Evolutionary conservation across 441 rosid genomes (phyloP), one percentile per base, ranked within the genome.

Genomic region (Croton laevigatus): DNA sequence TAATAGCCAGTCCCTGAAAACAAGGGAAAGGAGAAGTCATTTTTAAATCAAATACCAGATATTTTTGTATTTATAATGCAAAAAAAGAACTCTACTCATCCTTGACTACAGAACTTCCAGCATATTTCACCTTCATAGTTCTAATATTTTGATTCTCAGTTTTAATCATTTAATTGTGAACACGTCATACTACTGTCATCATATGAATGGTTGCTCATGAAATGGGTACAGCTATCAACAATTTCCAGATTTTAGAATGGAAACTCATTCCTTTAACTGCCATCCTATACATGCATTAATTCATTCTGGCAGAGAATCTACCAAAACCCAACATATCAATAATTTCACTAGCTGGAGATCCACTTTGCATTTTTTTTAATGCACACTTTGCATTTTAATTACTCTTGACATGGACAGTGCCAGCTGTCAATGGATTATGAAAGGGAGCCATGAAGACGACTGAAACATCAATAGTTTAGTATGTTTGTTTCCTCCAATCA

Each of bases 1-100:
- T 94, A 66, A 94, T 52, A 68, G 97, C 99, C 53, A 91, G 84
- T 70, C 97, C 97, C 97, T 91, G 88, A 72, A 80, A 71, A 69
- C 49, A 65, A 49, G 51, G 64, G 49, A 40, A 54, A 59, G 65
- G 67, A 27, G 66, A 44, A 20, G 22, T 66, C 32, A 60, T 22
- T 62, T 68, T 37, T 22, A 60, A 59, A 40, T 53, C 75, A 62
- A 16, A 70, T n/a, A 65, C 42, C 6, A n/a, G 37, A 52, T n/a
- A 34, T 40, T 22, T 9, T 32, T 22, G n/a, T 9, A 52, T 8
- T 27, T 17, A 20, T 45, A 27, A 38, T 3, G 54, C 66, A 44
- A 14, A 12, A 5, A 32, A 42, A 57, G 12, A 20, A 49, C n/a
- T 17, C 36, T 19, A 44, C 52, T 62, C n/a, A 34, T 44, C 34